Evolutionary conservation across 2,329 filamentous ascomycete genomes (phyloP).

Genomic region (Colletotrichum sp.): DNA sequence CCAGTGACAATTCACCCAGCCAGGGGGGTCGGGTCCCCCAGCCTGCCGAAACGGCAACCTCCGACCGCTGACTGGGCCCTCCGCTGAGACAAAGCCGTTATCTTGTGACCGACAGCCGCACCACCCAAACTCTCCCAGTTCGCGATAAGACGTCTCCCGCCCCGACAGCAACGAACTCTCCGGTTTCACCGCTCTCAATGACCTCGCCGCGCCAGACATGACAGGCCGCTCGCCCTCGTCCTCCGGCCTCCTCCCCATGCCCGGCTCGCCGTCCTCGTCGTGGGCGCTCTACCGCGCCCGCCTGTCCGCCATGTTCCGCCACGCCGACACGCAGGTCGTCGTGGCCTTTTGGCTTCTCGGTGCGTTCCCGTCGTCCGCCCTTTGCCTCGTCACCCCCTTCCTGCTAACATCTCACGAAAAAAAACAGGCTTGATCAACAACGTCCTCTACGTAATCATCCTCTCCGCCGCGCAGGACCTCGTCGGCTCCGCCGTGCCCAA

Average conservation of each 20-base stretch:
- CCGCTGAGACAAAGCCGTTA: conserved; percentile 1
- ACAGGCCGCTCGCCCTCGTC: conserved; percentile 45
- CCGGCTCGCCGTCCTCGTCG: conserved; percentile 65
- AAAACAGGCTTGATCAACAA: conserved; percentile 86
- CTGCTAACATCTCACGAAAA: background rate
- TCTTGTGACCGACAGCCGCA: conserved; percentile 14
- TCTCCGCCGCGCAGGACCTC: conserved; percentile 93
- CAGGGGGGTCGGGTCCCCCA: background rate
- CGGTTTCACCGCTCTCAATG: background rate
- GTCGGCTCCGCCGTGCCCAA: conserved; percentile 91
- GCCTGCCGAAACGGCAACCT: background rate
- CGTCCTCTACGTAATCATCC: conserved; percentile 95
- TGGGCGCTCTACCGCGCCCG: conserved; percentile 77
- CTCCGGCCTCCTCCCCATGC: conserved; percentile 58
- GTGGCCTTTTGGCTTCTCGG: conserved; percentile 94
- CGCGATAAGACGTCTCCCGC: background rate
- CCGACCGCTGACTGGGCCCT: background rate
- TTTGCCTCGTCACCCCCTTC: background rate
- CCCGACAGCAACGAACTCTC: background rate
- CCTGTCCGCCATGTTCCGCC: conserved; percentile 65
- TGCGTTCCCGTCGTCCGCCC: conserved; percentile 36
- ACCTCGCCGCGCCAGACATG: conserved; percentile 24
- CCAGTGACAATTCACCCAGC: background rate
- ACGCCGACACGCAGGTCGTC: conserved; percentile 73
- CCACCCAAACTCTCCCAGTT: background rate